Evolutionary conservation across 192 early-diverging fungal species (phyloP), one percentile per base, ranked within the genome.

Genomic region (Coemansia sp.): DNA sequence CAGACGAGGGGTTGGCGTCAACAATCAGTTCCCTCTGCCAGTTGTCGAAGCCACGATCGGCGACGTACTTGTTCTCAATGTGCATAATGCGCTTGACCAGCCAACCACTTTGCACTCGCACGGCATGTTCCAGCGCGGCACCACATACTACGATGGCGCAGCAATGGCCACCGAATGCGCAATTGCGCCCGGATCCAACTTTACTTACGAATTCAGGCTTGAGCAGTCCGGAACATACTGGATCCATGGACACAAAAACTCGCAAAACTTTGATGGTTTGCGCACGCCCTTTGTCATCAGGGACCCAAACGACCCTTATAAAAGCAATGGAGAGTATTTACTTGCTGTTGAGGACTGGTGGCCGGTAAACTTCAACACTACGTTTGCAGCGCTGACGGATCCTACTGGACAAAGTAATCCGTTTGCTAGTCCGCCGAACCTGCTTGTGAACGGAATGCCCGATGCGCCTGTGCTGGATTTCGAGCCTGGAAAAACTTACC

Each of bases 261-360:
- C 77, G 29, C 91, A 93, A 70, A 92, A 94, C 70, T 87, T 89
- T 56, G 93, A 94, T 50, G 93, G 93, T 36, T 72, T 93, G 57
- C 86, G 87, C 62, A 85, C 84, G 2, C 86, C 93, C 12, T 58
- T 94, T 16, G 84, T 92, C 57, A 80, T 94, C 63, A 76, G 89
- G 60, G 77, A 87, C 66, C 80, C 82, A 8, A 49, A 72, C 4
- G 56, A 76, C 42, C 83, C 80, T 25, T 85, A 86, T 61, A 55
- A 65, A 45, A 87, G 87, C 56, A 90, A 92, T 31, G 79, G 73
- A 28, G 92, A 94, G 54, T 71, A 78, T 49, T 67, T 84, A 22
- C 59, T 92, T 52, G 81, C 84, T 25, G 69, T 92, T 33, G 77
- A 89, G 61, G 92, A 90, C 65, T 92, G 87, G 89, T 91, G 86